Base-by-base conservation (phyloP, 768 basidiomycete genomes). In the Boletus tomentosulus region DNA sequence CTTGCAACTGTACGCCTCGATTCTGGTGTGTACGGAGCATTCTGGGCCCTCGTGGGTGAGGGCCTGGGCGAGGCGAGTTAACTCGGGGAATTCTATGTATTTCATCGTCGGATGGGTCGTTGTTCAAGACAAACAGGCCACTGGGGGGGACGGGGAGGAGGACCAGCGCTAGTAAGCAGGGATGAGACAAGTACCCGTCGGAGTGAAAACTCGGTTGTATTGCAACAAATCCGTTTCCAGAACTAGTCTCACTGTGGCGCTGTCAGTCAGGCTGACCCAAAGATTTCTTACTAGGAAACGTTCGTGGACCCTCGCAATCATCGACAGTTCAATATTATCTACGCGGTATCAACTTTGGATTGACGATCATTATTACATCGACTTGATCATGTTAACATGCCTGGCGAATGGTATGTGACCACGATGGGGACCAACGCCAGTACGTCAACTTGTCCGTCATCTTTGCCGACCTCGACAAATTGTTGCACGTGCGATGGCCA, bases 1-100 rank as follows among this genome's bases (percentile, higher is more conserved):
- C 82, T 99, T 99, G 81, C 92, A 94, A 66, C 89, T 91, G 78
- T 98, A 99, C 0, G 92, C 95, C 72, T 98, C 96, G 71, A 98
- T 86, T 60, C 93, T 83, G 43, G 92, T 92, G 73, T 92, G 86
- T 7, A 96, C 92, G 5, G 85, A 81, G 70, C 91, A 92, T 71
- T 94, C 90, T 46, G 87, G 83, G 11, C 92, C 90, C 59, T 92
- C 87, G 69, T 91, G 88, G 5, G 87, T 86, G 46, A 95, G 85
- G 15, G 85, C 82, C 65, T 86, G 82, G 0, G 87, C 84, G 53
- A 97, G 83, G 50, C 80, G 79, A 12, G 86, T 83, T 3, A 95
- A 77, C 42, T 86, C 82, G n/a, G 90, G 88, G 48, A 80, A 79
- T 65, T 94, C 89, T 61, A 95, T 87, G 75, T 86, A 94, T 73